Conservation (phyloP, 331 rosid genomes). For the Quercus lobata region DNA sequence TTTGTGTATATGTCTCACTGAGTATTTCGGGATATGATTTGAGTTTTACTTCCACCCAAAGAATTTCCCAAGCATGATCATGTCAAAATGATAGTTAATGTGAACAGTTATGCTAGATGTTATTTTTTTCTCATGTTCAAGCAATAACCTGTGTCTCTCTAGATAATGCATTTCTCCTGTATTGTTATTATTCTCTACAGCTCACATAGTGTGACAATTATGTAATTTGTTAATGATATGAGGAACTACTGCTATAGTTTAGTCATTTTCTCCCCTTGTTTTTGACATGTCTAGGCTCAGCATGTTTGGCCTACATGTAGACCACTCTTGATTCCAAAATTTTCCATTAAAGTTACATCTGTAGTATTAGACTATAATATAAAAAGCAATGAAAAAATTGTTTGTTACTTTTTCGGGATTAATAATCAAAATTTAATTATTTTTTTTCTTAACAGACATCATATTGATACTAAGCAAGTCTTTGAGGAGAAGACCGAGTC, state of each 20-base stretch:
- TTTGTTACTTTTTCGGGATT: neutral
- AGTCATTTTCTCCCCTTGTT: neutral
- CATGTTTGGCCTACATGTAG: neutral
- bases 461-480: slow-evolving; percentile 72
- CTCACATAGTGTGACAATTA: neutral
- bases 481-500: slow-evolving; percentile 84
- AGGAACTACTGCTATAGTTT: too few relatives aligned
- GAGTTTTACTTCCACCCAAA: neutral
- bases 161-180: neutral
- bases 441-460: slow-evolving; percentile 53
- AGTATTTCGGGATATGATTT: neutral
- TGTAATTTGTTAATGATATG: neutral
- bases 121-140: neutral
- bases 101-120: neutral
- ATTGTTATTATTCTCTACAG: neutral
- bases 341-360: neutral
- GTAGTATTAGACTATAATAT: neutral
- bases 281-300: neutral
- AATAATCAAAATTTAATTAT: neutral
- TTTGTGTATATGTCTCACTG: neutral
- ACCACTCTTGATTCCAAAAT: neutral
- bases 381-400: neutral
- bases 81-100: neutral
- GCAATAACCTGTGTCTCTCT: neutral
- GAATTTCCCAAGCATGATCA: neutral